Base-by-base conservation (phyloP, 768 basidiomycete species). In the Mycena capillaripes region DNA sequence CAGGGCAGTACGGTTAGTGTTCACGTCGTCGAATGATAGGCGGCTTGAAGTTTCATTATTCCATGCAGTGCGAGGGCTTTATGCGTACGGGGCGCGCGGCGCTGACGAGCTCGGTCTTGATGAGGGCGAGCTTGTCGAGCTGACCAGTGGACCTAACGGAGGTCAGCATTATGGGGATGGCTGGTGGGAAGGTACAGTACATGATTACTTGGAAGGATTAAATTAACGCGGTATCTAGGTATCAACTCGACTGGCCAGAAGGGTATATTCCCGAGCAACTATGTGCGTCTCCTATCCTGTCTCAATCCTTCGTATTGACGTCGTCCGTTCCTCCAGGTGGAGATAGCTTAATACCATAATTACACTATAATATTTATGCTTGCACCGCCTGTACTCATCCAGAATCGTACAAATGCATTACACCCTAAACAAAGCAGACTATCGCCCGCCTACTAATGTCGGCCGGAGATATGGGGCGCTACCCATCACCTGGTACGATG, bases 221-320 rank as follows among this genome's bases (percentile, higher is more conserved):
- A 42, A 59, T 64, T 57, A 69, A 72, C 71, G 66, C 70, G 73
- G 76, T 78, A 66, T 30, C 50, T 79, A 94, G 93, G 93, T 66
- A 84, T 89, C 72, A 88, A 91, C 74, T 80, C 83, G 60, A 79
- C 81, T 66, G 91, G 93, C 64, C 84, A 80, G 79, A 94, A 89
- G 80, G 94, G 94, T 7, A 94, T 95, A 76, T 96, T 96, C 83
- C 95, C 95, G 30, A 94, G 92, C 81, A 95, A 94, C 83, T 95
- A 95, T 86, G 95, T 95, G 82, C 81, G 94, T 87, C 58, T 59
- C 40, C 61, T 70, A 61, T 44, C 30, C 46, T 58, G 66, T 71
- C 57, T 63, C 69, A 53, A 71, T 73, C 69, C 74, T 79, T 75
- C 78, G 57, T 71, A 44, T 60, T 56, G 48, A 66, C 62, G 16